A percentile compares a stretch with the other conserved stretches of the same genome.
Conservation (phyloP, 345 rosid species). For the Gynandropsis gynandra region DNA sequence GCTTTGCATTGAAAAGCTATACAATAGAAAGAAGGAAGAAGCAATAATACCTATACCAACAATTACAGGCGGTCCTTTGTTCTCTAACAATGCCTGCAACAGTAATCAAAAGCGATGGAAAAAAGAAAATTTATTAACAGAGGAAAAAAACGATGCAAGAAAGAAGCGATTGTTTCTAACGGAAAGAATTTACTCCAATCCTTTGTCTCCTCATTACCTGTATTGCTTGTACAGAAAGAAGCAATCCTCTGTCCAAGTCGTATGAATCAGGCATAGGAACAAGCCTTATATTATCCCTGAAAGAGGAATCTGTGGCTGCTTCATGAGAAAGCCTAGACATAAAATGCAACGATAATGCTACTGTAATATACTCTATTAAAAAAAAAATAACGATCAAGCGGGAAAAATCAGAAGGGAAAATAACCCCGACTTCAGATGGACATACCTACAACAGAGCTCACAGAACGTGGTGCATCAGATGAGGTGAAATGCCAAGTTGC, state of each 20-base stretch:
- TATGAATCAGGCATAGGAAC: constrained; percentile 96
- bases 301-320: constrained; percentile 96
- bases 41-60: constrained; percentile 85
- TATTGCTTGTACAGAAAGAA: constrained; percentile 98
- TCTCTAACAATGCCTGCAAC: constrained; percentile 90
- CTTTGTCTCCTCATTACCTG: constrained; percentile 48
- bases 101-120: constrained; percentile 12
- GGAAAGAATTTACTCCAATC: constrained; percentile 14
- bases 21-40: constrained; percentile 4
- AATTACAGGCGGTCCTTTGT: constrained; percentile 74
- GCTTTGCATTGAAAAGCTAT: constrained; percentile 2
- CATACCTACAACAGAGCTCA: constrained; percentile 55
- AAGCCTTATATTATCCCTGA: constrained; percentile 84
- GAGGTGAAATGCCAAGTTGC: constrained; percentile 70
- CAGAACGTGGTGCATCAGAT: constrained; percentile 45
- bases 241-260: constrained; percentile 94
- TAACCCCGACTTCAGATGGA: constrained; percentile 20
- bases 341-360: constrained; percentile 23
- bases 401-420: not conserved
- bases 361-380: constrained; percentile 21
- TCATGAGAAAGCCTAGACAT: constrained; percentile 76
- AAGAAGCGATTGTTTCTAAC: constrained; percentile 3
- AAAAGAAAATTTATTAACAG: constrained; percentile 17
- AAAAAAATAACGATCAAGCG: not conserved
- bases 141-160: constrained; percentile 14